A percentile compares a stretch with the other conserved stretches of the same genome.
Conservation (phyloP, 805 yeast species). For the Wickerhamiella azymoides region DNA sequence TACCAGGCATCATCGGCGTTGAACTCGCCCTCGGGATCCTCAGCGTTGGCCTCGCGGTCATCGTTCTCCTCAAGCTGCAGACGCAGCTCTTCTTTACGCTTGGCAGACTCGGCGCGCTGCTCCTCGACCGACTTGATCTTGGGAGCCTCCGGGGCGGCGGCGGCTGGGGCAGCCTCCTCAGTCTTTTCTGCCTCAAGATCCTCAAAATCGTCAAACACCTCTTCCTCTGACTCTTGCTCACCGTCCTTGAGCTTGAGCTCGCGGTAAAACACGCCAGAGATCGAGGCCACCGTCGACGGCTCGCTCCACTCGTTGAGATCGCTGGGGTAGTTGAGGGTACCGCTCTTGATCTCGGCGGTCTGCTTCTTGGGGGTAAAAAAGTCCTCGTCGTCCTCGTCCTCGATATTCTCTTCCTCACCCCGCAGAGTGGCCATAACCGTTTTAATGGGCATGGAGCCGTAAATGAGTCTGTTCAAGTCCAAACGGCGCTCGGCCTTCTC, state of each 20-base stretch:
- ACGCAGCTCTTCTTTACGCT: slow-evolving; percentile 76
- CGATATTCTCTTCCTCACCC: slow-evolving; percentile 19
- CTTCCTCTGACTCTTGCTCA: slow-evolving; percentile 17
- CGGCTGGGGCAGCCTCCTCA: slow-evolving; percentile 22
- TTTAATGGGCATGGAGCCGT: slow-evolving; percentile 24
- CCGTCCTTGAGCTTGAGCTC: slow-evolving; percentile 21
- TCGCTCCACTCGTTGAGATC: slow-evolving; percentile 17
- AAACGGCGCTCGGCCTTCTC: slow-evolving; percentile 31
- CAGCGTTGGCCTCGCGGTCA: slow-evolving; percentile 57
- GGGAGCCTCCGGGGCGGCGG: slow-evolving; percentile 21
- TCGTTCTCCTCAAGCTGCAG: slow-evolving; percentile 75
- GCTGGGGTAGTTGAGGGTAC: slow-evolving; percentile 18
- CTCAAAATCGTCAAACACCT: slow-evolving; percentile 24
- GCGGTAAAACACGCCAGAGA: slow-evolving; percentile 21
- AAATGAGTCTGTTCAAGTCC: slow-evolving; percentile 71
- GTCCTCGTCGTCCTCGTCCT: slow-evolving; percentile 25
- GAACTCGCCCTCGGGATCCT: slow-evolving; percentile 64
- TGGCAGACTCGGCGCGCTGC: slow-evolving; percentile 68
- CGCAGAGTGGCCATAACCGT: slow-evolving; percentile 22
- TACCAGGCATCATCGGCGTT: slow-evolving; percentile 79
- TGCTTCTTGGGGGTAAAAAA: slow-evolving; percentile 20
- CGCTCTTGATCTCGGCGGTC: slow-evolving; percentile 8
- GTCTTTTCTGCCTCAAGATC: slow-evolving; percentile 24
- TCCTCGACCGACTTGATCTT: slow-evolving; percentile 42
- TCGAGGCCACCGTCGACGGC: slow-evolving; percentile 18